Conservation (phyloP, 495 filamentous ascomycete species). For the Penicillium nucicola region DNA sequence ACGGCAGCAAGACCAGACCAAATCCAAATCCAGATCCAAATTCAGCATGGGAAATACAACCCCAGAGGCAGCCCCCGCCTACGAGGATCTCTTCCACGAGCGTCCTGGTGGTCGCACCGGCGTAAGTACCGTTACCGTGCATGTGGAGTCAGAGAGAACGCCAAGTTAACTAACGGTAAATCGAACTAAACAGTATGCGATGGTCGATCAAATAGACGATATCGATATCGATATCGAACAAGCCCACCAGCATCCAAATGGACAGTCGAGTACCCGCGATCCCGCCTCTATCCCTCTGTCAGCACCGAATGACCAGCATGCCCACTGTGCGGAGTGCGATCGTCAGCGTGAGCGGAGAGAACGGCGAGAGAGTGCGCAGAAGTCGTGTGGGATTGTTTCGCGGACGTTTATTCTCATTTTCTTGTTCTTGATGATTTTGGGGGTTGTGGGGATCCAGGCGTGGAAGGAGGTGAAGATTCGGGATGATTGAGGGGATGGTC, state of each 20-base stretch:
- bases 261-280: neutral
- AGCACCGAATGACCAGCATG: neutral
- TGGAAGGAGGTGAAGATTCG: neutral
- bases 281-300: neutral
- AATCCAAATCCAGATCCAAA: too few relatives aligned
- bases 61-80: constrained; percentile 12
- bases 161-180: too few relatives aligned
- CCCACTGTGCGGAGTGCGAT: constrained; percentile 15
- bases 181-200: constrained; percentile 1
- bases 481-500: too few relatives aligned
- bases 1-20: too few relatives aligned
- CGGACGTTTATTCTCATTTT: constrained; percentile 8
- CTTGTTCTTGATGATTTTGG: constrained; percentile 14
- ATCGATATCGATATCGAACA: neutral
- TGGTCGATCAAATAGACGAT: neutral
- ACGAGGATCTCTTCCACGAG: constrained; percentile 10
- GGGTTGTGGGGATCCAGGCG: constrained; percentile 2
- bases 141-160: neutral
- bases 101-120: neutral
- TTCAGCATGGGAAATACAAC: constrained; percentile 5
- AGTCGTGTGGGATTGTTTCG: constrained; percentile 6
- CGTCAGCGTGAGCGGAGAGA: constrained; percentile 10
- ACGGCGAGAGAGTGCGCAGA: neutral
- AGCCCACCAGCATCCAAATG: neutral
- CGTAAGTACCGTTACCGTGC: too few relatives aligned